Percentiles rank a stretch among this genome's conserved stretches.
Evolutionary conservation across 192 early-diverging fungal genomes (phyloP).

Genomic region (Obelidium mucronatum): DNA sequence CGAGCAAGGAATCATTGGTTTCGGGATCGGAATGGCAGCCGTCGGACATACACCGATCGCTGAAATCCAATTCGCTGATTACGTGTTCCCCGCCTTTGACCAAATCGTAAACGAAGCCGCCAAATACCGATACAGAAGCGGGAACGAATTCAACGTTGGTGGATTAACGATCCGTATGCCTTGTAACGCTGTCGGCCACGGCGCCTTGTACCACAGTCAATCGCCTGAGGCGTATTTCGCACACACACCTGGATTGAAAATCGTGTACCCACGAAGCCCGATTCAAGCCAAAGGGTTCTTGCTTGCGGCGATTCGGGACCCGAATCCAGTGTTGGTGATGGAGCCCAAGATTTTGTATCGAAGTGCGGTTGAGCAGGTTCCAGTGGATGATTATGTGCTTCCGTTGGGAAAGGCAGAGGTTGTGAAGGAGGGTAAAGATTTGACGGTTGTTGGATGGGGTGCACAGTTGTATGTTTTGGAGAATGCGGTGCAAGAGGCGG

Average conservation of each 20-base stretch:
- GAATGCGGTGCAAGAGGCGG: slow-evolving; percentile 84
- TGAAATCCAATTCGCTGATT: slow-evolving; percentile 99
- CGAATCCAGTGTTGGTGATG: slow-evolving; percentile 94
- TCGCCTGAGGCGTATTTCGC: slow-evolving; percentile 94
- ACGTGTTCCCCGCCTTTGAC: slow-evolving; percentile 98
- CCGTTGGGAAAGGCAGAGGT: slow-evolving; percentile 94
- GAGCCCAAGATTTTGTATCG: slow-evolving; percentile 98
- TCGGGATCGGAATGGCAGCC: slow-evolving; percentile 93
- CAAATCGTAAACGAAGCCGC: slow-evolving; percentile 98
- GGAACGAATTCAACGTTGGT: slow-evolving; percentile 89
- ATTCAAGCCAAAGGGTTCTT: slow-evolving; percentile 96
- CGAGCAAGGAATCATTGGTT: slow-evolving; percentile 96
- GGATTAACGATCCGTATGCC: slow-evolving; percentile 92
- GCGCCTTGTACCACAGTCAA: slow-evolving; percentile 96
- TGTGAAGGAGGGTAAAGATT: slow-evolving; percentile 79
- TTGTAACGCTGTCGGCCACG: slow-evolving; percentile 94
- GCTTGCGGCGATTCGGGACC: slow-evolving; percentile 86
- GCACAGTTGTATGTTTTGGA: slow-evolving; percentile 94
- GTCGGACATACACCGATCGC: slow-evolving; percentile 96
- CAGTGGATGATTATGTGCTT: slow-evolving; percentile 88
- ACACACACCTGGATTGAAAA: slow-evolving; percentile 91
- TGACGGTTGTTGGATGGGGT: slow-evolving; percentile 92
- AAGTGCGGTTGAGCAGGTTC: slow-evolving; percentile 93
- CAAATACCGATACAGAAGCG: slow-evolving; percentile 95
- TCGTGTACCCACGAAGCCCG: slow-evolving; percentile 90